Base-by-base conservation (phyloP, 2,329 filamentous ascomycete species). In the Rhexocercosporidium sp. region DNA sequence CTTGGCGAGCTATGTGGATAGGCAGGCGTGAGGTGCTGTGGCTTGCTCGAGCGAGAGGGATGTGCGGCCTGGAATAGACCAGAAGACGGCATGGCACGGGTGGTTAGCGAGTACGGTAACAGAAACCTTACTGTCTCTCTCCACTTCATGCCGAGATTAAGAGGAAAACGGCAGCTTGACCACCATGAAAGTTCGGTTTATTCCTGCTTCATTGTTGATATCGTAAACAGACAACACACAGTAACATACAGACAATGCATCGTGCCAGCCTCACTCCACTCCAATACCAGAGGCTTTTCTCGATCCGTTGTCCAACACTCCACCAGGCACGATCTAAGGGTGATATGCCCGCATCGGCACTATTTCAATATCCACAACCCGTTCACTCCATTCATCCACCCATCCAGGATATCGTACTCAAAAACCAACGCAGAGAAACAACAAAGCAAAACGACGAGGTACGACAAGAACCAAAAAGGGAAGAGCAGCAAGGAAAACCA, bases 381-480 rank as follows among this genome's bases (percentile, higher is more conserved):
- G 25, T n/a, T 25, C 12, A 14, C 44, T 62, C 29, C 41, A 49
- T 4, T n/a, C 59, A 49, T 44, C 34, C 56, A 44, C 34, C 39
- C 59, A 49, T 49, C 29, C 44, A 59, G 59, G 59, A 62, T 62
- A 62, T 62, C 37, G 61, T 63, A 44, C 47, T 54, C 25, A 56
- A 63, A 62, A 57, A 12, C 54, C 20, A 25, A 1, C 20, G 54
- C 20, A 54, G 46, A 41, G 16, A 37, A 51, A 63, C 18, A 63
- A 44, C 16, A 46, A 29, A 47, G 25, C 31, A 57, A 57, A 57
- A 1, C 31, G 39, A 39, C 18, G 16, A 12, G 25, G 12, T 20
- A 44, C n/a, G 18, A 20, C 25, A 46, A n/a, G 22, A 44, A 31
- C 41, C 22, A 62, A n/a, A 46, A 46, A 34, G 20, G 22, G n/a